Conservation (phyloP, 2,329 filamentous ascomycete genomes). For the Ceratocystis cacaofunesta region DNA sequence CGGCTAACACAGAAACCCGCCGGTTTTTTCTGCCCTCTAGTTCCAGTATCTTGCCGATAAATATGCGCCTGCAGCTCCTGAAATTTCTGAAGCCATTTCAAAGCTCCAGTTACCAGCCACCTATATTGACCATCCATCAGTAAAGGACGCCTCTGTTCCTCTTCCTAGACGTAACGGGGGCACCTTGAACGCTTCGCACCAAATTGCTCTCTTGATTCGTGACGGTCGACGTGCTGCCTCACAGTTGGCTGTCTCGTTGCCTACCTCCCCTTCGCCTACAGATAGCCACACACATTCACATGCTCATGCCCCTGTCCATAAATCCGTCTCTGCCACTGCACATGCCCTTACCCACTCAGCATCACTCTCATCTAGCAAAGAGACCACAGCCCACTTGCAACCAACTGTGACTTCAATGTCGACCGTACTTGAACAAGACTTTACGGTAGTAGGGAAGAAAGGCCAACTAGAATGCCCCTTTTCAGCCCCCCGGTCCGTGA, state of each 20-base stretch:
- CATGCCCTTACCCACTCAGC: not conserved
- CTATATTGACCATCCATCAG: constrained; percentile 32
- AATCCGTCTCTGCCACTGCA: constrained; percentile 3
- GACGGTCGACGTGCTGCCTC: constrained; percentile 47
- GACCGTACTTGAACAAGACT: constrained; percentile 69
- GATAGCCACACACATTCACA: not conserved
- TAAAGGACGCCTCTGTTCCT: constrained; percentile 38
- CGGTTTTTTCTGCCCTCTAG: constrained; percentile 24
- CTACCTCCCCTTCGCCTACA: constrained; percentile 21
- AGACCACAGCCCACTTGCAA: constrained; percentile 31
- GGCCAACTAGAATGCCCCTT: constrained; percentile 74
- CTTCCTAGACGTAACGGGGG: constrained; percentile 33
- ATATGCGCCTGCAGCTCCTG: constrained; percentile 49
- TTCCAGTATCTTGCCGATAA: constrained; percentile 52
- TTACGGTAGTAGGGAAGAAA: constrained; percentile 71
- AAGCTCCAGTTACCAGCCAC: constrained; percentile 48
- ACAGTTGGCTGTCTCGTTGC: constrained; percentile 32
- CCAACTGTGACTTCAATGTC: constrained; percentile 42
- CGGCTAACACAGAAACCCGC: constrained; percentile 9
- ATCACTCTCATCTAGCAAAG: constrained; percentile 29
- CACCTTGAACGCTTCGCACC: constrained; percentile 34
- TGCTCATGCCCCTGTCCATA: not conserved
- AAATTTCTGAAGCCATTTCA: constrained; percentile 51
- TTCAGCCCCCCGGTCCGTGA: constrained; percentile 24
- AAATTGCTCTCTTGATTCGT: constrained; percentile 47